Evolutionary conservation across 2,329 filamentous ascomycete species (phyloP), one percentile per base, ranked within the genome.

Genomic region (Fusarium agapanthi): DNA sequence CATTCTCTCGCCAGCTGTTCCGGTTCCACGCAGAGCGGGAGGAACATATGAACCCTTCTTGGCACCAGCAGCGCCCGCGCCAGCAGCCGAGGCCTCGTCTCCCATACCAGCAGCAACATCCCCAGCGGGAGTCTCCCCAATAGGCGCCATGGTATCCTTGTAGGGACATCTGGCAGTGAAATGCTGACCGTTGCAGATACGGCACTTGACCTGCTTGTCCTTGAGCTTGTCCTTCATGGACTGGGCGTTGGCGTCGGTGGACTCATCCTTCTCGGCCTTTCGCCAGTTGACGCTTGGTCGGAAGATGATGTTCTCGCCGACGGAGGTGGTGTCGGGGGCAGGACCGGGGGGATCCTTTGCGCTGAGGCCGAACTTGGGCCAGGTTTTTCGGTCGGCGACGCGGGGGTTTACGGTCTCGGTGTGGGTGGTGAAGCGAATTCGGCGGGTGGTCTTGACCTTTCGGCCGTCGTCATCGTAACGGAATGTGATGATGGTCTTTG

Each of bases 201-300:
- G 93, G 86, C 96, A 99, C 90, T 98, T 98, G 88, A 99, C 97
- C 88, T 98, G 97, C 90, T 98, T 97, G 87, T 98, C 95, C 90
- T 96, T 97, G 80, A 98, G 88, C 86, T 93, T 92, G 81, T 92
- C 90, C 86, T 93, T 93, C 86, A 92, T 89, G 79, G 88, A 88
- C 84, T 92, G 90, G 79, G 92, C 91, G 83, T 93, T 92, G 80
- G 88, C 85, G 79, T 91, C 90, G 81, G 90, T 89, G 85, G 90
- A 89, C 85, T 95, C 93, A 82, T 93, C 93, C 85, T 94, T 93
- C 81, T 92, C 92, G 76, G 93, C 93, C 80, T 93, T 91, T 87
- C 95, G 95, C 95, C 95, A 99, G 88, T 97, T 97, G 78, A 93
- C 89, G 81, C 91, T 93, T 43, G 95, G 96, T 74, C 93, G 89